phyloP scores from a whole-genome alignment of 257 asterid species.

The Capsicum baccatum region DNA sequence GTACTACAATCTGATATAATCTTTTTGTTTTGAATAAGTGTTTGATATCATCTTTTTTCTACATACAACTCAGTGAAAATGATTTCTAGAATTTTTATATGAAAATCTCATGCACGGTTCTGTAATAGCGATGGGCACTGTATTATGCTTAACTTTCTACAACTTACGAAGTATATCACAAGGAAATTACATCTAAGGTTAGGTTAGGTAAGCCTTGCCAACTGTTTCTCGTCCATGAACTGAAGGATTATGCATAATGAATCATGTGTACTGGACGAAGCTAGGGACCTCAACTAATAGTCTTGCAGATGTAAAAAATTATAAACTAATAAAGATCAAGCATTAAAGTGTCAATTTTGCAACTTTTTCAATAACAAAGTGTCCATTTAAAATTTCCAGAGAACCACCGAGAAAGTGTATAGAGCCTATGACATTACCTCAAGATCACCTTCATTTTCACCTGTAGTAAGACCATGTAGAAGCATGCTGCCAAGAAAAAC shows the following conservation, averaged over 20 bases:
- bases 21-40: neutral
- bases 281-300: neutral
- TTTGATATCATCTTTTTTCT: neutral
- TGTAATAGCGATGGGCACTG: no score
- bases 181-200: no score
- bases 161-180: no score
- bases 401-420: constrained; percentile 6
- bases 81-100: no score
- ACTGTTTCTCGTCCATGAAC: neutral
- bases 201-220: neutral
- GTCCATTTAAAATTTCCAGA: neutral
- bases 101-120: no score
- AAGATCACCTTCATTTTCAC: constrained; percentile 89
- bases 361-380: neutral
- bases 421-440: constrained; percentile 59
- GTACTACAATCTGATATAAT: neutral
- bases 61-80: neutral
- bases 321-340: neutral
- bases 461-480: constrained; percentile 77
- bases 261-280: neutral
- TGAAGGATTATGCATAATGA: neutral
- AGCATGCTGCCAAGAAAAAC: constrained; percentile 75
- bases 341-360: neutral
- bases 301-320: constrained; percentile 9
- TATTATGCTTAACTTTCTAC: no score